These are phyloP conservation scores for Pseudocercospora fuligena DNA, from an alignment of 2,329 filamentous ascomycete genomes.

Conservation along the genomic window DNA sequence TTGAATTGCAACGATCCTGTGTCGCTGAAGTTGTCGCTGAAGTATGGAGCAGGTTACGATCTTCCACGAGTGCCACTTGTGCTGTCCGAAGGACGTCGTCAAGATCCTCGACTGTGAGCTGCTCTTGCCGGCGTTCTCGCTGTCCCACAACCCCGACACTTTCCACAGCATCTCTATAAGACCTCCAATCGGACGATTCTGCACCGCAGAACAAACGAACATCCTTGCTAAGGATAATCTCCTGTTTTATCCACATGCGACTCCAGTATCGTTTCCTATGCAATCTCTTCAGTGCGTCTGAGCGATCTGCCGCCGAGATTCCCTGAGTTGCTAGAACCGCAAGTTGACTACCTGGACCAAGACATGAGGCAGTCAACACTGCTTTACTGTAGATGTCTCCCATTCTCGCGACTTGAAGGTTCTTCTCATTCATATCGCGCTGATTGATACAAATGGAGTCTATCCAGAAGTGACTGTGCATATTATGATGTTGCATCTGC, in stretches of 20 bases:
- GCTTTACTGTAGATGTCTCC: not conserved
- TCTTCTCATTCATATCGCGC: slow-evolving; percentile 7
- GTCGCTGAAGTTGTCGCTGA: too few relatives aligned
- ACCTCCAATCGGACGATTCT: too few relatives aligned
- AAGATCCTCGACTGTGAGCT: too few relatives aligned
- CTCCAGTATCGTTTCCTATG: slow-evolving; percentile 6
- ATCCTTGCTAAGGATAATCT: not conserved
- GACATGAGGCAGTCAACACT: not conserved
- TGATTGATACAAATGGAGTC: slow-evolving; percentile 24
- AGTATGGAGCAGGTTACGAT: too few relatives aligned
- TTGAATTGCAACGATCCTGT: too few relatives aligned
- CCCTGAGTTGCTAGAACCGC: not conserved
- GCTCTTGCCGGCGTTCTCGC: too few relatives aligned
- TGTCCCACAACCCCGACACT: too few relatives aligned
- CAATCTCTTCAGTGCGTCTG: not conserved
- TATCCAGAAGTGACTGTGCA: slow-evolving; percentile 3
- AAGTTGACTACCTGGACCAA: not conserved
- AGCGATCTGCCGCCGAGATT: not conserved
- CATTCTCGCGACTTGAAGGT: slow-evolving; percentile 14
- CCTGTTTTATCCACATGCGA: slow-evolving; percentile 18
- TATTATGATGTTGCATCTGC: not conserved
- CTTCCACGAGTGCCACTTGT: too few relatives aligned
- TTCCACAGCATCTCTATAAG: too few relatives aligned
- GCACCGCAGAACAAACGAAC: too few relatives aligned
- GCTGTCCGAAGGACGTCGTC: too few relatives aligned